A percentile compares a stretch with the other conserved stretches of the same genome.
phyloP scores from a whole-genome alignment of 2,329 filamentous ascomycete genomes.

The Colletotrichum theobromicola region DNA sequence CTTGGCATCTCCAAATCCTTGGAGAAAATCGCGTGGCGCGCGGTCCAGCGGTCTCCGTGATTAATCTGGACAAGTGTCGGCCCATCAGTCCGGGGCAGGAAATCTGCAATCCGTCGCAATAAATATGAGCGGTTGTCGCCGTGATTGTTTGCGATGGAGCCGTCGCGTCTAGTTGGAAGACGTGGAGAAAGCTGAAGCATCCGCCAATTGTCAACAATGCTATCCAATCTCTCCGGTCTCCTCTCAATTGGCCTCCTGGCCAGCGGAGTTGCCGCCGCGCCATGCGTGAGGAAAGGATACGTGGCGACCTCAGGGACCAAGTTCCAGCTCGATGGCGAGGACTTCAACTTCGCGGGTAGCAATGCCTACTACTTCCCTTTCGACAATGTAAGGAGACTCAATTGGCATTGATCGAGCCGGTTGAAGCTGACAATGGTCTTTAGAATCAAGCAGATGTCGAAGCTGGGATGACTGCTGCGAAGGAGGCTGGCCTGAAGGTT shows the following conservation, averaged over 20 bases:
- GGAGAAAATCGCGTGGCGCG: not conserved
- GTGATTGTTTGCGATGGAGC: not conserved
- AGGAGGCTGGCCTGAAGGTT: slow-evolving; percentile 54
- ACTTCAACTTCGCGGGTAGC: slow-evolving; percentile 62
- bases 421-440: not conserved
- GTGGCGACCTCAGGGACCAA: slow-evolving; percentile 54
- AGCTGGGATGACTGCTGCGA: slow-evolving; percentile 48
- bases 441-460: slow-evolving; percentile 53
- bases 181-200: not conserved
- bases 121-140: not conserved
- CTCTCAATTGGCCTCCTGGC: slow-evolving; percentile 20
- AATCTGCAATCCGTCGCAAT: not conserved
- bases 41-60: slow-evolving; percentile 17
- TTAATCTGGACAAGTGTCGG: not conserved
- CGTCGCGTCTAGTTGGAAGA: not conserved
- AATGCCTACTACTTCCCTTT: slow-evolving; percentile 65
- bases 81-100: not conserved
- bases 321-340: slow-evolving; percentile 58
- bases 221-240: slow-evolving; percentile 11
- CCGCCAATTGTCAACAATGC: not conserved
- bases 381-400: slow-evolving; percentile 44
- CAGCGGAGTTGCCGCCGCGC: slow-evolving; percentile 8
- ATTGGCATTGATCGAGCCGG: not conserved
- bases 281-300: slow-evolving; percentile 40
- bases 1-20: slow-evolving; percentile 11